Base-by-base conservation (phyloP, 2,329 filamentous ascomycete species). In the Arachnomyces sp. region DNA sequence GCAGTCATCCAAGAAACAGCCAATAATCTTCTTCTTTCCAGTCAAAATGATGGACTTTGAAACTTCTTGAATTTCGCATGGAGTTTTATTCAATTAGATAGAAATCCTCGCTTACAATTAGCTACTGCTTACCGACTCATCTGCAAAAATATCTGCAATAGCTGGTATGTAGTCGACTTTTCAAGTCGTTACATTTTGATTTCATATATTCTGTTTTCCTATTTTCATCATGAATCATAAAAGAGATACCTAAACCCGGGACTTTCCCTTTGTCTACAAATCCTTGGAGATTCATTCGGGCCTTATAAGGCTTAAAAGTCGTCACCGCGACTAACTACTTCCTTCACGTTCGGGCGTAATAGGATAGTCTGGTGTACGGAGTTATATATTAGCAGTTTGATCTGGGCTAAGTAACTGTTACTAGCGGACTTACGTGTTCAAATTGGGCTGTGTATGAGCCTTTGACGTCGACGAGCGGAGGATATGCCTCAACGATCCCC, bases 401-500 rank as follows among this genome's bases (percentile, higher is more conserved):
- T 31, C 38, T 31, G 30, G 36, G 17, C 17, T 15, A 6, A 31
- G 31, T 36, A 12, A 25, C 7, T 17, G 30, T 34, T 9, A 13
- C 14, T 28, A 28, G 42, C 17, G 31, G 29, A 77, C 84, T 75
- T 68, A 93, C 88, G 69, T 95, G 89, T 72, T 95, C 89, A 60
- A 80, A 94, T 62, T 95, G 89, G 48, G 89, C 90, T 17, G 88
- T 93, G 64, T 94, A 95, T 17, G 86, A 93, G 44, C 90, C 90
- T 75, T 93, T 94, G 67, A 89, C 81, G 67, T 95, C 89, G 52
- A 84, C 82, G 52, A 95, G 71, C 21, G 89, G 89, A 30, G 88
- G 87, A 60, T 95, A 95, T 32, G 85, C 80, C 66, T 95, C 86
- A 32, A 95, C 86, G 52, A 95, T 84, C 43, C 87, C 88, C 43